Conservation (phyloP, 1,284 basidiomycete genomes). For the Ustilago tritici region DNA sequence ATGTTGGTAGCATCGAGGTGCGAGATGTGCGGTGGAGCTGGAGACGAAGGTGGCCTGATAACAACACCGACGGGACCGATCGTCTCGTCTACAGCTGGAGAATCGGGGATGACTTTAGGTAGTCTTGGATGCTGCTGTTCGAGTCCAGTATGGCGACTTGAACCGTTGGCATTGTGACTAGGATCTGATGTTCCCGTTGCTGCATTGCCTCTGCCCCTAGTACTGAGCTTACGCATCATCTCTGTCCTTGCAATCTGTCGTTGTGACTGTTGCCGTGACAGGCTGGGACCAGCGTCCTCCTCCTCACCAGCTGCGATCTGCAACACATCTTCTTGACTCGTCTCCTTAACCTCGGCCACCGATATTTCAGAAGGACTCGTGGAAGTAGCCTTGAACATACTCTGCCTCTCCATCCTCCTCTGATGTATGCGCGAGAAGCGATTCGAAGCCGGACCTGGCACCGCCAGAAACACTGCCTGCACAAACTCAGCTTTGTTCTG, state of each 20-base stretch:
- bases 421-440: slow-evolving; percentile 49
- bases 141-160: not conserved
- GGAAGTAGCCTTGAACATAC: slow-evolving; percentile 26
- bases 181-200: slow-evolving; percentile 7
- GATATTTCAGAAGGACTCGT: slow-evolving; percentile 6
- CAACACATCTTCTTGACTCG: not conserved
- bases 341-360: slow-evolving; percentile 15
- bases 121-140: slow-evolving; percentile 11
- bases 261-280: slow-evolving; percentile 48
- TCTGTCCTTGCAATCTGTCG: slow-evolving; percentile 57
- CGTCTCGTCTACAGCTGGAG: slow-evolving; percentile 47
- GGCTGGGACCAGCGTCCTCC: slow-evolving; percentile 15
- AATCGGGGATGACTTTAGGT: slow-evolving; percentile 31
- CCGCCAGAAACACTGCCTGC: slow-evolving; percentile 46
- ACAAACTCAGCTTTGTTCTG: slow-evolving; percentile 59
- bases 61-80: slow-evolving; percentile 43
- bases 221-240: slow-evolving; percentile 61
- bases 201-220: slow-evolving; percentile 34
- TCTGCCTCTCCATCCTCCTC: slow-evolving; percentile 39
- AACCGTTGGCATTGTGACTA: not conserved
- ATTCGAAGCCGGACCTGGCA: slow-evolving; percentile 48
- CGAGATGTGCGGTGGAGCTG: slow-evolving; percentile 31
- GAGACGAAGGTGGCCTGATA: slow-evolving; percentile 44
- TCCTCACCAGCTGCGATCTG: slow-evolving; percentile 7
- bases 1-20: slow-evolving; percentile 2